These are phyloP conservation scores for Picea abies DNA, from an alignment of 83 land plant genomes.

Conservation along the genomic window DNA sequence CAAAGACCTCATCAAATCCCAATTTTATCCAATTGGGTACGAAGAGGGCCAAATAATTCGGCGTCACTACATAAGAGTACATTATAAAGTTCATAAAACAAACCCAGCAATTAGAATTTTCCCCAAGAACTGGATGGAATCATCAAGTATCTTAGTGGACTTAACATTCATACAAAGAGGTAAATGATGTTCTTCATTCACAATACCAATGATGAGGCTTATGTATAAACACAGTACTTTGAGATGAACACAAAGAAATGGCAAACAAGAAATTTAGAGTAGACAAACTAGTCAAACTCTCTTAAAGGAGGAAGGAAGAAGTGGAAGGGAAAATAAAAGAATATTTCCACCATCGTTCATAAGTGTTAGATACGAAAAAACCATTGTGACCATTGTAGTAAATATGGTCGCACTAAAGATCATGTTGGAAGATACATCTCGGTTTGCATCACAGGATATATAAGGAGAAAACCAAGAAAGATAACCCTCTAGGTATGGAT, in stretches of 20 bases:
- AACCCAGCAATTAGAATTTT: neutral
- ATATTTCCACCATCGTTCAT: neutral
- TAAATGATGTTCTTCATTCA: neutral
- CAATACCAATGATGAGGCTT: neutral
- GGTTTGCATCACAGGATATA: neutral
- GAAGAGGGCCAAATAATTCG: too few relatives aligned
- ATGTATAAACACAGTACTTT: neutral
- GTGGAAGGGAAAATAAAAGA: neutral
- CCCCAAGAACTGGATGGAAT: neutral
- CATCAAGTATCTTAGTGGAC: neutral
- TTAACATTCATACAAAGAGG: neutral
- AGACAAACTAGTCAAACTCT: neutral
- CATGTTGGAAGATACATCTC: neutral
- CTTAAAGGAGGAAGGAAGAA: neutral
- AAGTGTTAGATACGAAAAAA: neutral
- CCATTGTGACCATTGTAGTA: neutral
- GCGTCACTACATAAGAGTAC: neutral
- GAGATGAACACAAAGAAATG: neutral
- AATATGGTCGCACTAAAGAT: neutral
- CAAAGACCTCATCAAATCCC: too few relatives aligned
- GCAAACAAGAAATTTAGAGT: neutral
- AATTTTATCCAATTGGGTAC: too few relatives aligned
- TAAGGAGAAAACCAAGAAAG: neutral
- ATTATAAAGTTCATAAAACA: neutral
- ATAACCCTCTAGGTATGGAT: neutral